These are phyloP conservation scores for Phyllosticta capitalensis DNA, from an alignment of 2,329 filamentous ascomycete genomes.

Conservation along the genomic window DNA sequence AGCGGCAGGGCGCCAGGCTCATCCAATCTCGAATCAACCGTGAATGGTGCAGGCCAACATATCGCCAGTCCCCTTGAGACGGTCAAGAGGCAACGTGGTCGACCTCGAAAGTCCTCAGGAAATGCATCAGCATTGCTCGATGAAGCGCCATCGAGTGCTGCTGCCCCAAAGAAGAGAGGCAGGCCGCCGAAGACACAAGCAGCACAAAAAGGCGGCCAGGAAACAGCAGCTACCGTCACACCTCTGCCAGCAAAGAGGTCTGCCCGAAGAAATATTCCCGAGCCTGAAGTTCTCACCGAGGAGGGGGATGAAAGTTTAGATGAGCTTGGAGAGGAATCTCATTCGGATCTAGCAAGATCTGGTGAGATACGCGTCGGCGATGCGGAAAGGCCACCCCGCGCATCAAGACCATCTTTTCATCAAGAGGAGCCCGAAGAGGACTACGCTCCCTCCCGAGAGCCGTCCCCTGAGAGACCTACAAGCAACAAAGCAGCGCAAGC, in stretches of 20 bases:
- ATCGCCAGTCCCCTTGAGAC: neutral
- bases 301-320: neutral
- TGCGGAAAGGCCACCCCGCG: neutral
- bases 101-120: slow-evolving; percentile 3
- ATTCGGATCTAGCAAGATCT: neutral
- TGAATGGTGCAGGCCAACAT: neutral
- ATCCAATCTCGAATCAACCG: neutral
- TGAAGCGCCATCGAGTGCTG: neutral
- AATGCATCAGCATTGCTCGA: neutral
- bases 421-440: neutral
- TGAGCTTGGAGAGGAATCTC: neutral
- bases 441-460: neutral
- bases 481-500: slow-evolving; percentile 4
- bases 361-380: too few relatives aligned
- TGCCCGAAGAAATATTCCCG: neutral
- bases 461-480: neutral
- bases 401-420: neutral
- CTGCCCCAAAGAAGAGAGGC: neutral
- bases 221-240: neutral
- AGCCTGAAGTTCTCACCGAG: neutral
- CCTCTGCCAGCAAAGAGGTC: neutral
- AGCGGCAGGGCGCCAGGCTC: neutral
- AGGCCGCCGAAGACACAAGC: neutral
- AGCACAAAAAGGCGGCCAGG: neutral
- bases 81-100: neutral